Evolutionary conservation across 1,139 yeast species (phyloP).

Genomic region (Taiozyma sp.): DNA sequence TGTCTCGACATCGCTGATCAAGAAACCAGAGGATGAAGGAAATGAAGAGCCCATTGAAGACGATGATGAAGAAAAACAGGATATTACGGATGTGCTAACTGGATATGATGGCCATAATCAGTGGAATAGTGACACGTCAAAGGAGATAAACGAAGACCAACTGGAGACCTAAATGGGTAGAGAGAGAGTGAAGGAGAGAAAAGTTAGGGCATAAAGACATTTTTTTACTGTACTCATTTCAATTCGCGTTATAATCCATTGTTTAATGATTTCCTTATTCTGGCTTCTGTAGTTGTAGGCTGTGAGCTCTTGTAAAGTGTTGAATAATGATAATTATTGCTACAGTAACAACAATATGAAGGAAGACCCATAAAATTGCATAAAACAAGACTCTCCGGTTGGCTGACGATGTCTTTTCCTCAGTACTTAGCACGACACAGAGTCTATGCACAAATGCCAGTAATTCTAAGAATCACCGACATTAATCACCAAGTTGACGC

Average conservation of each 20-base stretch:
- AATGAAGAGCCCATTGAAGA: conserved; percentile 7
- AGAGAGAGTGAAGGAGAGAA: background rate
- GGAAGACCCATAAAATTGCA: too few relatives aligned
- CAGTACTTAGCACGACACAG: too few relatives aligned
- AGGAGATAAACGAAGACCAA: background rate
- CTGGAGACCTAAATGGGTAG: background rate
- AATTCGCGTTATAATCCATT: background rate
- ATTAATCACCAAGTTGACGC: background rate
- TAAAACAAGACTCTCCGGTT: too few relatives aligned
- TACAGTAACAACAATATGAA: background rate
- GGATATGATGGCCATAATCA: conserved; percentile 5
- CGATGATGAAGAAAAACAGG: background rate
- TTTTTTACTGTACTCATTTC: background rate
- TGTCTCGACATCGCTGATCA: conserved; percentile 1
- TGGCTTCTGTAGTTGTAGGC: background rate
- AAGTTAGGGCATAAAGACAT: background rate
- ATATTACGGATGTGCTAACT: background rate
- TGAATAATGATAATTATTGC: background rate
- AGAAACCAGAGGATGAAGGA: background rate
- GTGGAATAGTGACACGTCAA: conserved; percentile 2
- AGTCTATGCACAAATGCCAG: too few relatives aligned
- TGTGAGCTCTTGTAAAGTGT: background rate
- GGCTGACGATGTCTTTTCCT: too few relatives aligned
- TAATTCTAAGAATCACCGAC: background rate
- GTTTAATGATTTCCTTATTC: background rate